phyloP scores from a whole-genome alignment of 768 basidiomycete species.

The Trametes coccinea region DNA sequence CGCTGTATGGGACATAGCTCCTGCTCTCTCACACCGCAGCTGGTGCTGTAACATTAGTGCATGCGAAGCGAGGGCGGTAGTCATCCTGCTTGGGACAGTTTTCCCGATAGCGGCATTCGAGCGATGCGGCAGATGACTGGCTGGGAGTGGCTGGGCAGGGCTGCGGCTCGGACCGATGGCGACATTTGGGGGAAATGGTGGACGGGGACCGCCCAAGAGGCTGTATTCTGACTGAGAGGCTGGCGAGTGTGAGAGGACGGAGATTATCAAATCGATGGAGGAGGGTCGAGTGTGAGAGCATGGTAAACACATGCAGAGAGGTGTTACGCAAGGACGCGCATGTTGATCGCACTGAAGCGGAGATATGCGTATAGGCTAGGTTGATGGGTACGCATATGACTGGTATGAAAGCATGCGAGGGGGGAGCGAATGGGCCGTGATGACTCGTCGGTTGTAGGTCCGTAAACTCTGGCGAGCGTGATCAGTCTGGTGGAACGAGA shows the following conservation, averaged over 20 bases:
- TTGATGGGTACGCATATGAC: background rate
- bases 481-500: background rate
- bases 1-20: background rate
- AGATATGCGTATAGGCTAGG: slow-evolving; percentile 9
- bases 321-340: slow-evolving; percentile 4
- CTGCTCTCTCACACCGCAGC: background rate
- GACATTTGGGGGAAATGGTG: background rate
- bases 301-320: slow-evolving; percentile 16
- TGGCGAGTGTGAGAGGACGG: background rate
- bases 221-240: too few species aligned
- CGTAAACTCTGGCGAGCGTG: slow-evolving; percentile 12
- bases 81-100: background rate
- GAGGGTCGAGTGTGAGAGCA: background rate
- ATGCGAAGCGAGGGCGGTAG: background rate
- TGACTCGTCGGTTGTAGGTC: slow-evolving; percentile 14
- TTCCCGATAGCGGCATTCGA: background rate
- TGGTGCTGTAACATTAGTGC: background rate
- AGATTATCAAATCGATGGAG: background rate
- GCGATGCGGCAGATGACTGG: background rate
- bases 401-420: background rate
- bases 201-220: background rate
- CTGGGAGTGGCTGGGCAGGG: background rate
- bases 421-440: background rate
- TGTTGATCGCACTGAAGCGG: slow-evolving; percentile 12
- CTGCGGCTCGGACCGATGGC: background rate